Evolutionary conservation across 2,329 filamentous ascomycete genomes (phyloP), one percentile per base, ranked within the genome.

Genomic region (Exophiala sp.): DNA sequence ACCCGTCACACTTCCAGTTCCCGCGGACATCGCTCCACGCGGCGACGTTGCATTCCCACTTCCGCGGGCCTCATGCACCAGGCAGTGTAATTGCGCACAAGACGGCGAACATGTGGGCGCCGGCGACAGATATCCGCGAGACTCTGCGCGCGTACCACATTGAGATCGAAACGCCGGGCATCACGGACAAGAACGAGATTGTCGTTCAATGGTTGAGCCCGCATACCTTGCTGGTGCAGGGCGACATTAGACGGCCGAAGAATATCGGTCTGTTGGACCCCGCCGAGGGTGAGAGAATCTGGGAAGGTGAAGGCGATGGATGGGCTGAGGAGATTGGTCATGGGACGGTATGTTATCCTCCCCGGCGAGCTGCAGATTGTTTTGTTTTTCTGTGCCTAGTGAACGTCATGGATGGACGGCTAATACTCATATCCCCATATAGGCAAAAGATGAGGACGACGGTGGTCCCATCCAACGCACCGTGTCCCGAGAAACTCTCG

Each of bases 1-100:
- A 54, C 32, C 54, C 54, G 9, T 46, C 48, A 8, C 54, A 57
- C 22, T 57, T 57, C 38, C 45, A 57, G 42, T 57, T 57, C 48
- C 54, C 54, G 9, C 48, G 44, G 21, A 50, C 49, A 8, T 57
- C 54, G 10, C 48, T 57, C 18, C 54, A 57, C 46, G 42, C 51
- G 10, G 29, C 48, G 38, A 57, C 54, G 3, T 29, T 57, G 38
- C 49, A 46, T 13, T 41, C 54, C 16, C 54, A 57, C 43, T 57
- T 49, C 54, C 45, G 40, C 16, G 54, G 54, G 2, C 54, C 54
- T 2, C 54, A 57, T 40, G 45, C 48, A n/a, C 51, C 54, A 7
- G 43, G 42, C 29, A 53, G 50, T 41, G 46, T 57, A 13, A 13
- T 27, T 6, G 48, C 51, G 5, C 43, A 51, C 9, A 48, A 43